Percentiles rank a stretch among this genome's conserved stretches.
Evolutionary conservation across 495 filamentous ascomycete genomes (phyloP).

Genomic region (Aspergillus wentii): DNA sequence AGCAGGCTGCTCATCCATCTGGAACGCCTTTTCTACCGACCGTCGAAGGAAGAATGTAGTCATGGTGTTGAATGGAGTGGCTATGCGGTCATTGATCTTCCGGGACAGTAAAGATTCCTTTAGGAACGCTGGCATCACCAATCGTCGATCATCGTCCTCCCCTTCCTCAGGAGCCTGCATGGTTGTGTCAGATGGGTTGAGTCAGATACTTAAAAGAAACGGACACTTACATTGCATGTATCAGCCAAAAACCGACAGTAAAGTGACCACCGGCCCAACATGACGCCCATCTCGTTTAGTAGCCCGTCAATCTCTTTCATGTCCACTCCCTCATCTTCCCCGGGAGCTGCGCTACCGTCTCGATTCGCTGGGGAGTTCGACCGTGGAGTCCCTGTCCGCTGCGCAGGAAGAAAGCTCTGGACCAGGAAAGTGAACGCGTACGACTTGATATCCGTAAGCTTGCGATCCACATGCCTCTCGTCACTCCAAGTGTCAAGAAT

Average conservation of each 20-base stretch:
- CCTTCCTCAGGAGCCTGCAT: conserved; percentile 16
- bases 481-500: conserved; percentile 93
- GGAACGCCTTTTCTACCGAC: conserved; percentile 94
- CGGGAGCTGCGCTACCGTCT: conserved; percentile 44
- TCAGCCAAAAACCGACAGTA: conserved; percentile 85
- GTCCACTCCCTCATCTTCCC: conserved; percentile 87
- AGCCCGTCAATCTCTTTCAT: conserved; percentile 91
- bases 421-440: conserved; percentile 97
- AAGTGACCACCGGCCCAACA: conserved; percentile 90
- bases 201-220: conserved; percentile 6
- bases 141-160: conserved; percentile 22
- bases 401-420: conserved; percentile 80
- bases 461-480: conserved; percentile 75
- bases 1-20: conserved; percentile 88
- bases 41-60: conserved; percentile 94
- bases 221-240: conserved; percentile 65
- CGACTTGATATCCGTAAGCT: conserved; percentile 88
- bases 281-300: conserved; percentile 78
- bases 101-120: conserved; percentile 65
- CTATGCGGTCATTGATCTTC: conserved; percentile 70
- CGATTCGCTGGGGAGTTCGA: conserved; percentile 60
- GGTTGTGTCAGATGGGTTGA: conserved; percentile 18
- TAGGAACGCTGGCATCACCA: conserved; percentile 61
- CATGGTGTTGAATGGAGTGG: conserved; percentile 77
- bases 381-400: conserved; percentile 50